phyloP scores from a whole-genome alignment of 768 basidiomycete species.

The Tulasnella sp. region DNA sequence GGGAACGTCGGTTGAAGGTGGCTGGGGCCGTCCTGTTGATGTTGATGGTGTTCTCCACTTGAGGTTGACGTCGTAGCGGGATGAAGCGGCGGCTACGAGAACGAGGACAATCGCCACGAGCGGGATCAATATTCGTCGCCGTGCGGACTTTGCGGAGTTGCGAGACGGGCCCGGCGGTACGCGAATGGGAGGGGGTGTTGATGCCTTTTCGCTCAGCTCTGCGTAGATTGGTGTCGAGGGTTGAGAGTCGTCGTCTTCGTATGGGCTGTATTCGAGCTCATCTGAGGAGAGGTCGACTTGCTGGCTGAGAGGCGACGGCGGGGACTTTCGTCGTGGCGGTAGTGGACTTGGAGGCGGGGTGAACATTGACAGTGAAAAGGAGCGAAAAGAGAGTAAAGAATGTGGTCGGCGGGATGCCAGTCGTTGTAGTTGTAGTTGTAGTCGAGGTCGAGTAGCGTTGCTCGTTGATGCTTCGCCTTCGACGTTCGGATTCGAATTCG shows the following conservation, averaged over 20 bases:
- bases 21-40: background rate
- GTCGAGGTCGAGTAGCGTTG: background rate
- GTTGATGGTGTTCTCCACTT: background rate
- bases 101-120: background rate
- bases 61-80: background rate
- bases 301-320: background rate
- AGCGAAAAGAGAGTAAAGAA: background rate
- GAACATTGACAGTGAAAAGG: conserved; percentile 7
- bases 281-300: background rate
- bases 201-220: background rate
- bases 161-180: background rate
- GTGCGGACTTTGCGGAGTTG: background rate
- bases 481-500: background rate
- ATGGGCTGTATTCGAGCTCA: background rate
- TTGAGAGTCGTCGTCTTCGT: background rate
- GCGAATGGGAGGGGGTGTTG: background rate
- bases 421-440: background rate
- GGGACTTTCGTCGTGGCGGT: background rate
- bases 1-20: background rate
- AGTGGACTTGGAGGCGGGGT: conserved; percentile 14
- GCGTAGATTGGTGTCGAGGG: background rate
- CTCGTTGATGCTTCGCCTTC: background rate
- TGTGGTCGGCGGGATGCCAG: background rate
- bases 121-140: conserved; percentile 4
- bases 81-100: background rate